A percentile compares a stretch with the other conserved stretches of the same genome.
phyloP scores from a whole-genome alignment of 371 early-diverging fungal genomes.

The Vairimorpha apis region DNA sequence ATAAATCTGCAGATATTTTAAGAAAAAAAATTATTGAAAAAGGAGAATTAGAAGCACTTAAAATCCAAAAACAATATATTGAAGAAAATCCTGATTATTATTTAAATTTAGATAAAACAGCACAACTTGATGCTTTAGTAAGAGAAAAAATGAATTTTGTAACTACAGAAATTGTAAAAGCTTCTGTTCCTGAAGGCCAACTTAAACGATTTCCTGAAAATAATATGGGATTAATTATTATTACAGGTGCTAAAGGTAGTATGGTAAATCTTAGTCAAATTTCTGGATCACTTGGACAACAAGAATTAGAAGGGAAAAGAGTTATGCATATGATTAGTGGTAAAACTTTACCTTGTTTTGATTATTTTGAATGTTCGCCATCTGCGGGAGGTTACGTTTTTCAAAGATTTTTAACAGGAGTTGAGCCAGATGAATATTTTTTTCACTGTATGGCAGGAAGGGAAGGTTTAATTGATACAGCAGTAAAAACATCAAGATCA shows the following conservation, averaged over 20 bases:
- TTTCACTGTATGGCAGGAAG: constrained; percentile 98
- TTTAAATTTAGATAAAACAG: constrained; percentile 23
- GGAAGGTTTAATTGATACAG: constrained; percentile 99
- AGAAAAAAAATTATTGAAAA: constrained; percentile 66
- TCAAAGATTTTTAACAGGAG: constrained; percentile 96
- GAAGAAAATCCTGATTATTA: constrained; percentile 26
- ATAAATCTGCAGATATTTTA: constrained; percentile 37
- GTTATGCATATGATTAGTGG: constrained; percentile 94
- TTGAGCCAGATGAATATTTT: constrained; percentile 77
- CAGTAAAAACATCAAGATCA: constrained; percentile 96
- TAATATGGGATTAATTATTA: constrained; percentile 95
- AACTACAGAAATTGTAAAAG: constrained; percentile 38
- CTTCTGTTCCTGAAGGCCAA: constrained; percentile 75
- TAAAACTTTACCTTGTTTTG: constrained; percentile 88
- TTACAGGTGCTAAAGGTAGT: constrained; percentile 95
- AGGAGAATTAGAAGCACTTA: constrained; percentile 64
- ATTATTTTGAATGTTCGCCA: constrained; percentile 68
- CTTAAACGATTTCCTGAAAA: constrained; percentile 81
- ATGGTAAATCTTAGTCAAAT: constrained; percentile 96
- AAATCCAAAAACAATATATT: constrained; percentile 3
- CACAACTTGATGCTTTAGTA: constrained; percentile 37
- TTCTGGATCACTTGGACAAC: constrained; percentile 92
- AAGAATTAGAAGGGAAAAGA: constrained; percentile 95
- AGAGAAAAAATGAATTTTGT: constrained; percentile 40
- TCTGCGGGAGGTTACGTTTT: constrained; percentile 92